Base-by-base conservation (phyloP, 1,284 basidiomycete species). In the Rhizoctonia solani region DNA sequence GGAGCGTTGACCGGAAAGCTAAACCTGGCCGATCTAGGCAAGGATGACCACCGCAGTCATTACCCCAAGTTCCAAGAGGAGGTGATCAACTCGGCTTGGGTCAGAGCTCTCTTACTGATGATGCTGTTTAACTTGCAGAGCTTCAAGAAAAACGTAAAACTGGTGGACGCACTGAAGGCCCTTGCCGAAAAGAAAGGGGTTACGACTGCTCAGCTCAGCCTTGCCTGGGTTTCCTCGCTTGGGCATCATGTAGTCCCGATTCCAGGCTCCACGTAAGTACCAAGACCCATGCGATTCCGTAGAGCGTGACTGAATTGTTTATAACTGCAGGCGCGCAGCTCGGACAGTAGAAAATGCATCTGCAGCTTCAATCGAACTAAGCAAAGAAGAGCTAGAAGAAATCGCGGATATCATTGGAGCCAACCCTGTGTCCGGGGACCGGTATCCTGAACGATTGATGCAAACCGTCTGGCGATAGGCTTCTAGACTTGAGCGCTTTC, bases 191-290 rank as follows among this genome's bases (percentile, higher is more conserved):
- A 78, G 73, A 85, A 83, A 74, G 79, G 78, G 0, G 73, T 84
- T 29, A 83, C 83, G 0, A 75, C 83, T 0, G 81, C 83, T 0
- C 87, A 89, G 74, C 77, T 90, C 13, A 79, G 81, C 39, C 78
- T 90, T 39, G 86, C 87, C 0, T 90, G 86, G 85, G 79, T 88
- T 8, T 73, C 77, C 27, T 74, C 78, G 1, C 78, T 81, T 49
- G 82, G 80, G 16, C 74, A 75, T 21, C 81, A 82, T 55, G 77
- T 83, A 46, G 78, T 86, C 55, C 84, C 84, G 0, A 80, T 86
- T 49, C 83, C 85, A 0, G 84, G 84, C 3, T 83, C 82, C 1
- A 82, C 67, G 59, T 55, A 39, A 19, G 49, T 50, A 25, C 1
- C 14, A 21, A 8, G 16, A 16, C 8, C 27, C 0, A 19, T 27